Evolutionary conservation across 2,329 filamentous ascomycete genomes (phyloP).

Genomic region (Akanthomyces dipterigenus): DNA sequence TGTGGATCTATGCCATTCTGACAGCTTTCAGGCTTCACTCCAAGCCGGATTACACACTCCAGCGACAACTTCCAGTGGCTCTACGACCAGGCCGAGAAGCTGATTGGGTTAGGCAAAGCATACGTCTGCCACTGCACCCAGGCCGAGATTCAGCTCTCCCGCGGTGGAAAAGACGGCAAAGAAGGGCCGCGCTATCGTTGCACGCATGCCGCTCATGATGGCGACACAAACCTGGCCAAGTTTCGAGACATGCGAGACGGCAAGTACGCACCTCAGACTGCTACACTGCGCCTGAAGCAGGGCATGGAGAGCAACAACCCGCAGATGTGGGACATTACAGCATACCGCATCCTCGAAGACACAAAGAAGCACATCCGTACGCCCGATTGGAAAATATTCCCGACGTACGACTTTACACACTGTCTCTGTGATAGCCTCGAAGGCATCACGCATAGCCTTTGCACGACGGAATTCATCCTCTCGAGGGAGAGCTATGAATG

Average conservation of each 20-base stretch:
- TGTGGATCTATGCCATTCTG: background rate
- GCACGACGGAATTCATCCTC: constrained; percentile 87
- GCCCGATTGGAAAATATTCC: constrained; percentile 78
- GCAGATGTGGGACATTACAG: constrained; percentile 93
- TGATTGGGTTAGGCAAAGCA: constrained; percentile 62
- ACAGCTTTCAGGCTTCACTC: background rate
- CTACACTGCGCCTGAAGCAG: constrained; percentile 87
- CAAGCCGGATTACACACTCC: constrained; percentile 63
- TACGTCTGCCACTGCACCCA: constrained; percentile 82
- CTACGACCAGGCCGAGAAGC: constrained; percentile 80
- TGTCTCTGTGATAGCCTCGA: constrained; percentile 91
- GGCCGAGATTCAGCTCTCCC: constrained; percentile 72
- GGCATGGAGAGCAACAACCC: constrained; percentile 76
- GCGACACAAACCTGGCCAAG: constrained; percentile 70
- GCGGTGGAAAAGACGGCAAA: constrained; percentile 61
- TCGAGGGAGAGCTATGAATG: constrained; percentile 61
- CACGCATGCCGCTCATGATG: constrained; percentile 65
- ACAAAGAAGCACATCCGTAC: constrained; percentile 52
- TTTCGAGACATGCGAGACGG: constrained; percentile 89
- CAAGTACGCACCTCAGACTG: constrained; percentile 66
- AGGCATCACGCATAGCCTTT: constrained; percentile 83
- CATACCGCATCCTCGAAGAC: constrained; percentile 60
- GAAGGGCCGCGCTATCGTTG: constrained; percentile 63
- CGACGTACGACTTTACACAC: constrained; percentile 89
- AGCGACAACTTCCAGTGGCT: constrained; percentile 85